Evolutionary conservation across 371 early-diverging fungal genomes (phyloP).

Genomic region (Haplosporangium sp.): DNA sequence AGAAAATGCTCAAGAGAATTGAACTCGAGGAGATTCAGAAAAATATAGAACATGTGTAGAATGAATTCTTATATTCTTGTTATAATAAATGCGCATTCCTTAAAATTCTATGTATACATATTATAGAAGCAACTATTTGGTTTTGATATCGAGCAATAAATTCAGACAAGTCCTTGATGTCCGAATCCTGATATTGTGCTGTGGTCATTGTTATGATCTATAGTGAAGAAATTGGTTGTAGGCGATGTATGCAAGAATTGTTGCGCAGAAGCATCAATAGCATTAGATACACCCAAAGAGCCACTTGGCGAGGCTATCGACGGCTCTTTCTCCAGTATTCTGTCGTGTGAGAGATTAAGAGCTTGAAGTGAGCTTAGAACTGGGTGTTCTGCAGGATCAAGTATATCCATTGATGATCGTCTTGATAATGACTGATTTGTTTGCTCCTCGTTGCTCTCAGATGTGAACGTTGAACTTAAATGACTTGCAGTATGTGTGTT

Average conservation of each 20-base stretch:
- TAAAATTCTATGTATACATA: neutral
- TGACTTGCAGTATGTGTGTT: slow-evolving; percentile 38
- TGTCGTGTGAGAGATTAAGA: slow-evolving; percentile 40
- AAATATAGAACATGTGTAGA: too few relatives aligned
- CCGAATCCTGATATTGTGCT: slow-evolving; percentile 42
- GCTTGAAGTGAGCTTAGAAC: slow-evolving; percentile 50
- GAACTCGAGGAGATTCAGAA: neutral
- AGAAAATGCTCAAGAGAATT: neutral
- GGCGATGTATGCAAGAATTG: neutral
- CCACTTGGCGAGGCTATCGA: neutral
- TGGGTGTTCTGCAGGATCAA: slow-evolving; percentile 40
- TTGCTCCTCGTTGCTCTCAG: slow-evolving; percentile 9
- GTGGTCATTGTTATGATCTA: slow-evolving; percentile 29
- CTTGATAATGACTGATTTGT: slow-evolving; percentile 18
- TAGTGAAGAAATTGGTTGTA: slow-evolving; percentile 33
- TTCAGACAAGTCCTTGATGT: slow-evolving; percentile 37
- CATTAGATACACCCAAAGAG: neutral
- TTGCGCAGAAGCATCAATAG: neutral
- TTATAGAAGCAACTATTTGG: too few relatives aligned
- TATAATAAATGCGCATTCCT: neutral
- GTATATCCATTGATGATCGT: slow-evolving; percentile 22
- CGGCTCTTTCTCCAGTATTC: slow-evolving; percentile 1
- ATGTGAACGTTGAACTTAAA: slow-evolving; percentile 32
- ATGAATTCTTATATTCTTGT: neutral
- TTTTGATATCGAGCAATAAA: neutral